Base-by-base conservation (phyloP, 495 filamentous ascomycete species). In the Penicillium chermesinum region DNA sequence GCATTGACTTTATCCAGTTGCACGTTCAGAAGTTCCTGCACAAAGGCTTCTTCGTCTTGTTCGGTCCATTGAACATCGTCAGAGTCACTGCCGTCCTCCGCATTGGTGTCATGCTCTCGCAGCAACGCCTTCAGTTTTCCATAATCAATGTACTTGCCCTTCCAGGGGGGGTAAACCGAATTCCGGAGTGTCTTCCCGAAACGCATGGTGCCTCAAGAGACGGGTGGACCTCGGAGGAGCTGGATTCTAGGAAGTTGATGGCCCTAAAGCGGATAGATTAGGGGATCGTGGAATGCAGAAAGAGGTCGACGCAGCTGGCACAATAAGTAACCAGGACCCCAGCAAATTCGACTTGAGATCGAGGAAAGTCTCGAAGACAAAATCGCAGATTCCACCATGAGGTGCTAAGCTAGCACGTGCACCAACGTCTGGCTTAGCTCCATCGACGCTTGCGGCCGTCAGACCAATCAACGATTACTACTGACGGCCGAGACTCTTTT, bases 1-100 rank as follows among this genome's bases (percentile, higher is more conserved):
- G 79, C 71, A 59, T 91, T 84, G 52, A 97, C 93, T 71, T 97
- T 97, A 56, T 97, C 91, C 59, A 98, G 75, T 71, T 98, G 89
- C 4, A 85, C 82, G 64, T 96, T 98, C 59, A 96, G 76, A 43
- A 96, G 70, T 74, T 96, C 93, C 59, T 96, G 90, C 55, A 94
- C 91, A 66, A 98, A 98, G 9, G 75, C 75, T 49, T 85, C 85
- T 73, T 97, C 93, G 67, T 98, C 93, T n/a, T 89, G 83, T 50
- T 95, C 89, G 27, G 94, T 97, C 93, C 93, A 98, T 30, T 71
- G 61, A 36, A 69, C 57, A 30, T 70, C 65, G 6, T 80, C 78
- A 6, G 72, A 71, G 42, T 76, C 72, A 46, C 71, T 69, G 69
- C 72, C 57, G 47, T 74, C 71, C 47, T 85, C 81, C 35, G 52